Percentiles rank a stretch among this genome's conserved stretches.
Conservation (phyloP, 1,139 yeast genomes). For the Nakaseomyces delphensis region DNA sequence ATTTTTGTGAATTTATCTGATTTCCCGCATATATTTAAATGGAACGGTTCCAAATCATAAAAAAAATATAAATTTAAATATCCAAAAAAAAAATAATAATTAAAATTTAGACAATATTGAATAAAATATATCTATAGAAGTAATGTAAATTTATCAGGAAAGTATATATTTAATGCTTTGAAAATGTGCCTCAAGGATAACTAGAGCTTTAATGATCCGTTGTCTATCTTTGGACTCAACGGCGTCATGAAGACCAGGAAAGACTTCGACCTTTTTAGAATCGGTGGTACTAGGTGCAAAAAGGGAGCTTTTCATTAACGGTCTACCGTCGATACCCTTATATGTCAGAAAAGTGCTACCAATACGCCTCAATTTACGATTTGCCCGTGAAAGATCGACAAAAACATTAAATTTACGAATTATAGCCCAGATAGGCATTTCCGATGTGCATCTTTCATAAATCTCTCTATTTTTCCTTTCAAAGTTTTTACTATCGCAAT, state of each 20-base stretch:
- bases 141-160: slow-evolving; percentile 1
- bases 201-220: slow-evolving; percentile 26
- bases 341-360: slow-evolving; percentile 37
- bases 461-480: slow-evolving; percentile 27
- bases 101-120: background rate
- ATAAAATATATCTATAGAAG: too few species aligned
- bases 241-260: slow-evolving; percentile 39
- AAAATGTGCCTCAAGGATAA: slow-evolving; percentile 20
- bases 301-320: slow-evolving; percentile 39
- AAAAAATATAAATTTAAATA: background rate
- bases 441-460: slow-evolving; percentile 43
- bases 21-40: background rate
- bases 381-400: slow-evolving; percentile 48
- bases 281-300: slow-evolving; percentile 35
- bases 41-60: background rate
- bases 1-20: background rate
- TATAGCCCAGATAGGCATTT: slow-evolving; percentile 63
- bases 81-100: background rate
- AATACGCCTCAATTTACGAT: slow-evolving; percentile 44
- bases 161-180: slow-evolving; percentile 15
- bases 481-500: slow-evolving; percentile 16
- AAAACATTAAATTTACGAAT: slow-evolving; percentile 50
- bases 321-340: slow-evolving; percentile 31
- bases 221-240: slow-evolving; percentile 29
- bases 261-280: slow-evolving; percentile 30